These are phyloP conservation scores for Penstemon newberryi DNA, from an alignment of 257 asterid species.

Conservation along the genomic window DNA sequence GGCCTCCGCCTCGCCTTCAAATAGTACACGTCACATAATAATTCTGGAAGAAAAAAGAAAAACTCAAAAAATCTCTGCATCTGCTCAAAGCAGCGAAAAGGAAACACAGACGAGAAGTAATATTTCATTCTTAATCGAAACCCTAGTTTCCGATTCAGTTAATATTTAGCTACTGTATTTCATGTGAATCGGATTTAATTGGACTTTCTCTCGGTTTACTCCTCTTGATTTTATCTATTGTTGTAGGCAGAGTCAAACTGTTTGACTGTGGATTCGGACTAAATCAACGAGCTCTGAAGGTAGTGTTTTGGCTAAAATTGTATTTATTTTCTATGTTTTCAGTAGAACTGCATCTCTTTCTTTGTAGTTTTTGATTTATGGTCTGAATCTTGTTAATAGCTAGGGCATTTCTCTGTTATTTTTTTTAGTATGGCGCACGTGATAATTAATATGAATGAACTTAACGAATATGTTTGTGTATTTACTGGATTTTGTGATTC, in stretches of 20 bases:
- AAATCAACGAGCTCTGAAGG: slow-evolving; percentile 38
- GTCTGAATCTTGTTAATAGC: slow-evolving; percentile 11
- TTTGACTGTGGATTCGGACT: slow-evolving; percentile 29
- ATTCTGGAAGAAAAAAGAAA: slow-evolving; percentile 18
- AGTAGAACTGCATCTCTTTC: neutral
- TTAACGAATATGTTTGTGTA: slow-evolving; percentile 9
- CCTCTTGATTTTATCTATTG: neutral
- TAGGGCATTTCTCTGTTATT: slow-evolving; percentile 5
- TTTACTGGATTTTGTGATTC: slow-evolving; percentile 1
- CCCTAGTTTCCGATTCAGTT: neutral
- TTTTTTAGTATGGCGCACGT: slow-evolving; percentile 9
- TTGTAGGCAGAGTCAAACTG: slow-evolving; percentile 18
- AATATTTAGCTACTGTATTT: too few species aligned
- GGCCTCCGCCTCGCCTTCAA: slow-evolving; percentile 39
- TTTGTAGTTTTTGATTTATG: neutral
- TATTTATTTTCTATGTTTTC: slow-evolving; percentile 1
- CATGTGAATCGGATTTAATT: too few species aligned
- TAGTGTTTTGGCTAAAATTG: slow-evolving; percentile 7
- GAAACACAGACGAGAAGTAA: slow-evolving; percentile 31
- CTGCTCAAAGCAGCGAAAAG: neutral
- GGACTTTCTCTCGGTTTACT: too few species aligned
- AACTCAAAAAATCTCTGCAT: neutral
- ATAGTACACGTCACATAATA: slow-evolving; percentile 37
- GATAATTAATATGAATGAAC: slow-evolving; percentile 19
- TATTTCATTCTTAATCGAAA: slow-evolving; percentile 33